Percentiles rank a stretch among this genome's conserved stretches.
Evolutionary conservation across 495 filamentous ascomycete genomes (phyloP).

Genomic region (Podospora tetraspora): DNA sequence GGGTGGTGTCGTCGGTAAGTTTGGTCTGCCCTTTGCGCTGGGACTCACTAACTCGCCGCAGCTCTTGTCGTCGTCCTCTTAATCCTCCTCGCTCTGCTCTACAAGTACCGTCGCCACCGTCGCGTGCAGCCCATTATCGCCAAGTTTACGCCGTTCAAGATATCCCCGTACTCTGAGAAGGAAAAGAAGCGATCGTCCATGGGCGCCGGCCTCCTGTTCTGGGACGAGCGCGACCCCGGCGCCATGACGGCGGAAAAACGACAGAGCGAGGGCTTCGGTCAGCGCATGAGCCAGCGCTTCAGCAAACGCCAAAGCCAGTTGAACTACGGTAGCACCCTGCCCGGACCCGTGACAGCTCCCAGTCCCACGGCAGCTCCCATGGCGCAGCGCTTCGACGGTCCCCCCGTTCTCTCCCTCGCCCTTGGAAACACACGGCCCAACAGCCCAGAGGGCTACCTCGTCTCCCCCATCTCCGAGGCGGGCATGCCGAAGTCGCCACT

Average conservation of each 20-base stretch:
- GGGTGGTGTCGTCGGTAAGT: slow-evolving; percentile 25
- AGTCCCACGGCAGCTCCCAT: slow-evolving; percentile 12
- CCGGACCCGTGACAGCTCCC: slow-evolving; percentile 9
- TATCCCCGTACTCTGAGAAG: slow-evolving; percentile 18
- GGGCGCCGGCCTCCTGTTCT: slow-evolving; percentile 25
- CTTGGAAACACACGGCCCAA: slow-evolving; percentile 4
- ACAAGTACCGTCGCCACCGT: slow-evolving; percentile 23
- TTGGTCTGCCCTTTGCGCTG: background rate
- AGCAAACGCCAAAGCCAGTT: background rate
- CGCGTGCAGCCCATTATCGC: slow-evolving; percentile 23
- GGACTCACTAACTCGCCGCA: slow-evolving; percentile 2
- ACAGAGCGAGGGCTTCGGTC: slow-evolving; percentile 16
- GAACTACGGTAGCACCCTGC: slow-evolving; percentile 5
- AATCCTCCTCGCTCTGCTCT: slow-evolving; percentile 24
- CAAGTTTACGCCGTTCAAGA: slow-evolving; percentile 26
- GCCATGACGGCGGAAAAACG: slow-evolving; percentile 18
- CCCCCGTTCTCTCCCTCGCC: slow-evolving; percentile 6
- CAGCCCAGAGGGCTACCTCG: slow-evolving; percentile 14
- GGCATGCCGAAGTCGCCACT: slow-evolving; percentile 18
- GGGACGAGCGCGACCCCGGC: slow-evolving; percentile 16
- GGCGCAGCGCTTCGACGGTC: slow-evolving; percentile 6
- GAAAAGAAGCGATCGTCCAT: slow-evolving; percentile 29
- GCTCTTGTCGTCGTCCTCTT: slow-evolving; percentile 25
- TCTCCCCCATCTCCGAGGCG: slow-evolving; percentile 16
- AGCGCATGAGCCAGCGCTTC: slow-evolving; percentile 5